Evolutionary conservation across 2,329 filamentous ascomycete species (phyloP).

Genomic region (Atkinsonella hypoxylon): DNA sequence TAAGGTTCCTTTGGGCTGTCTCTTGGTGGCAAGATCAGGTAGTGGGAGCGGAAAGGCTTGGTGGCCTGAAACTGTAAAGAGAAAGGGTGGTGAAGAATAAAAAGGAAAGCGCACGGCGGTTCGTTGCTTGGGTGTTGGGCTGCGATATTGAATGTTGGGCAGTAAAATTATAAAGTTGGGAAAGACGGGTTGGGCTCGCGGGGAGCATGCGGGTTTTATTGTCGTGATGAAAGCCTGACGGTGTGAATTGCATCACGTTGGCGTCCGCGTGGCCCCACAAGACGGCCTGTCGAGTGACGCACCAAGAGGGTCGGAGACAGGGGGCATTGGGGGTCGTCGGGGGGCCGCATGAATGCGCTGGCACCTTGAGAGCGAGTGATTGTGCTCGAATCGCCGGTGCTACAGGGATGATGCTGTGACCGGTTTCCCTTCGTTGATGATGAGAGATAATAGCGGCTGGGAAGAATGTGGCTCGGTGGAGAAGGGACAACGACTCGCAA

Average conservation of each 20-base stretch:
- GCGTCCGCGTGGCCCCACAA: conserved; percentile 13
- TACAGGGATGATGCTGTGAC: conserved; percentile 22
- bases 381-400: conserved; percentile 21
- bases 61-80: conserved; percentile 8
- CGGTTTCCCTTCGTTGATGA: conserved; percentile 26
- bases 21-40: conserved; percentile 10
- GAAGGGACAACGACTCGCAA: conserved; percentile 13
- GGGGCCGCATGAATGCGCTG: conserved; percentile 36
- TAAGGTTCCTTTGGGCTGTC: conserved; percentile 8
- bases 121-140: conserved; percentile 12
- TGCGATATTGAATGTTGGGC: conserved; percentile 28
- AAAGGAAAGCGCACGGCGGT: neutral
- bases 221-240: conserved; percentile 20
- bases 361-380: conserved; percentile 27
- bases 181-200: conserved; percentile 26
- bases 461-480: conserved; percentile 23
- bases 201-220: conserved; percentile 39
- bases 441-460: conserved; percentile 17
- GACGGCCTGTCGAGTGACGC: conserved; percentile 9
- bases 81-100: conserved; percentile 9
- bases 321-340: conserved; percentile 2
- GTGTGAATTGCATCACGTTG: conserved; percentile 9
- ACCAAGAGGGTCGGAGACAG: conserved; percentile 9
- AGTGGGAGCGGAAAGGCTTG: conserved; percentile 9
- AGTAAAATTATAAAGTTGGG: conserved; percentile 20